Conservation (phyloP, 257 asterid species). For the Salvia rosmarinus region DNA sequence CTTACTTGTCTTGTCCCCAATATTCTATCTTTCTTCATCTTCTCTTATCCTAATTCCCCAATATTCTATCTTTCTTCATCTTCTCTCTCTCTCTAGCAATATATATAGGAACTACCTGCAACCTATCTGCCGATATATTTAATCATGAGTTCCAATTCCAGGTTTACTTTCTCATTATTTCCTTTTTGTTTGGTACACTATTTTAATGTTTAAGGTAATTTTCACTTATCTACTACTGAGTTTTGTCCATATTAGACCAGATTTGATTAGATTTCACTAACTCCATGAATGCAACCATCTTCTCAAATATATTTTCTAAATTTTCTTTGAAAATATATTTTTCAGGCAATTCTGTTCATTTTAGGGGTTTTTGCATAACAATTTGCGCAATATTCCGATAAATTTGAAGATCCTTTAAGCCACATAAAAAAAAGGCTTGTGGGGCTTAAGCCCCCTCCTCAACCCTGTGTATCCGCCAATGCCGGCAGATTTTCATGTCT, state of each 20-base stretch:
- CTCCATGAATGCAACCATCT: background rate
- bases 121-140: conserved; percentile 1
- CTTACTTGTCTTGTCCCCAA: conserved; percentile 43
- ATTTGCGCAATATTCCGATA: too few species aligned
- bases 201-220: background rate
- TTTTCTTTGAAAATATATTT: too few species aligned
- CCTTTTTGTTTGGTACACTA: too few species aligned
- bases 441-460: too few species aligned
- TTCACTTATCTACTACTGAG: background rate
- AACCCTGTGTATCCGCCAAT: too few species aligned
- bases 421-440: too few species aligned
- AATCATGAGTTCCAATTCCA: conserved; percentile 37
- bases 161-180: conserved; percentile 9
- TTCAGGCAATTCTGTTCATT: too few species aligned
- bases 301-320: too few species aligned
- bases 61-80: conserved; percentile 22
- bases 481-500: too few species aligned
- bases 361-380: too few species aligned
- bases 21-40: conserved; percentile 7
- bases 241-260: too few species aligned
- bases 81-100: background rate
- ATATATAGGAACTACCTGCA: background rate
- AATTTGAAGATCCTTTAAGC: too few species aligned
- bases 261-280: background rate
- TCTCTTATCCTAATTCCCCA: conserved; percentile 35